Evolutionary conservation across 2,329 filamentous ascomycete species (phyloP).

Genomic region (Corinectria fuckeliana): DNA sequence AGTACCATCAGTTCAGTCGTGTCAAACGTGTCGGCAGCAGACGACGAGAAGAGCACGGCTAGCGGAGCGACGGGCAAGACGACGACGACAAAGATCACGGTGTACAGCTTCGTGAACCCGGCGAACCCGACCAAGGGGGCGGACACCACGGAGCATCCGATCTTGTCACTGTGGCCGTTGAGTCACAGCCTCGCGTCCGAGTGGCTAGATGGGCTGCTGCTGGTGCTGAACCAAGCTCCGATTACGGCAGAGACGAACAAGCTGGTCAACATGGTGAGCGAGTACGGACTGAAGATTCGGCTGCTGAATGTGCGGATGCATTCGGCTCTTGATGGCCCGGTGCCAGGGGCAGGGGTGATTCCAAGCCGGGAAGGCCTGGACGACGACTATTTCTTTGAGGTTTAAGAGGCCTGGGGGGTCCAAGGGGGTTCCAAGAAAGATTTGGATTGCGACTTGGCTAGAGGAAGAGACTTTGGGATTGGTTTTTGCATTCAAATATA

Average conservation of each 20-base stretch:
- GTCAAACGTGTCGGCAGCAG: conserved; percentile 82
- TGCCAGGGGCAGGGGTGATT: conserved; percentile 74
- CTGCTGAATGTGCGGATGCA: conserved; percentile 91
- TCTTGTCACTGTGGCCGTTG: conserved; percentile 83
- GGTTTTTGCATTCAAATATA: conserved; percentile 30
- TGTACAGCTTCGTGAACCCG: conserved; percentile 72
- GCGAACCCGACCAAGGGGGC: conserved; percentile 45
- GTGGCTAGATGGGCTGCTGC: conserved; percentile 94
- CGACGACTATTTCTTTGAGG: conserved; percentile 92
- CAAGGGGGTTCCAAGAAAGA: not conserved
- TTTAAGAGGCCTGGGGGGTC: conserved; percentile 46
- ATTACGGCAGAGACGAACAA: conserved; percentile 98
- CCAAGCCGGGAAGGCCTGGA: conserved; percentile 86
- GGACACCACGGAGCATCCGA: conserved; percentile 67
- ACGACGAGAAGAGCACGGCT: conserved; percentile 53
- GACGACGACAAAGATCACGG: conserved; percentile 85
- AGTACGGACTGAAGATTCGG: conserved; percentile 92
- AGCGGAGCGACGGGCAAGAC: conserved; percentile 53
- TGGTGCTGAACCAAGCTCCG: conserved; percentile 92
- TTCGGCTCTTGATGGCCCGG: conserved; percentile 70
- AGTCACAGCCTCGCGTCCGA: conserved; percentile 87
- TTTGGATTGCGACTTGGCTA: not conserved
- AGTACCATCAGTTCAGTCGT: conserved; percentile 89
- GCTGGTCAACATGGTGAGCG: conserved; percentile 81
- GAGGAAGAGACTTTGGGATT: not conserved